Conservation (phyloP, 208 protist genomes). For the Leishmania mexicana region DNA sequence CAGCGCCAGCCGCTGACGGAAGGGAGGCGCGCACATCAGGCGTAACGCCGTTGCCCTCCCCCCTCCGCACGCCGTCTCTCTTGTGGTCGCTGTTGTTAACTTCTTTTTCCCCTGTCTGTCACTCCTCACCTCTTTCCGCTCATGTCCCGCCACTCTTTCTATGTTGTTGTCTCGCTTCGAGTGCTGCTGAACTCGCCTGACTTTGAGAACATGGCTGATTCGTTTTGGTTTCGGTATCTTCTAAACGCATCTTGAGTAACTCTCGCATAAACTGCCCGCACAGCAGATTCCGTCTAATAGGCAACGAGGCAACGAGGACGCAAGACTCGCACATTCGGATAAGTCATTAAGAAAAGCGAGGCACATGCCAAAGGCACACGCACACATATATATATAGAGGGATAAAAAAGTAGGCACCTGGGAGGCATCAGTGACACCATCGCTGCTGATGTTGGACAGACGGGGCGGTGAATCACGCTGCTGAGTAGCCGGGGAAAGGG, state of each 20-base stretch:
- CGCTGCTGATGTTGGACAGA: background rate
- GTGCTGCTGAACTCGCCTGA: background rate
- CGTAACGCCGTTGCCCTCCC: background rate
- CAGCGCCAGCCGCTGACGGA: background rate
- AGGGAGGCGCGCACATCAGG: background rate
- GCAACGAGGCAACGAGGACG: background rate
- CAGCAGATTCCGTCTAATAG: background rate
- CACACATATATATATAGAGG: background rate
- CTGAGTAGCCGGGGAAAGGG: background rate
- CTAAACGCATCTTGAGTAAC: background rate
- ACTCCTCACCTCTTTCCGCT: background rate
- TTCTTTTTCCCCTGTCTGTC: background rate
- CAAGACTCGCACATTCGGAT: background rate
- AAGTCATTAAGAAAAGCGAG: slow-evolving; percentile 11
- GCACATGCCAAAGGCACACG: background rate
- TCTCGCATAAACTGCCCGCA: slow-evolving; percentile 1
- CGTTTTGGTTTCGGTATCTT: background rate
- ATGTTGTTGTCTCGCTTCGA: background rate
- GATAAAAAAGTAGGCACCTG: background rate
- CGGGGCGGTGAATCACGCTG: background rate
- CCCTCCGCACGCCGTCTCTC: background rate
- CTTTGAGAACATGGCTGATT: background rate
- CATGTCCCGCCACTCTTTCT: background rate
- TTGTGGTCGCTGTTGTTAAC: background rate
- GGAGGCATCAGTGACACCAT: background rate